Base-by-base conservation (phyloP, 345 rosid species). In the Ailanthus altissimus region DNA sequence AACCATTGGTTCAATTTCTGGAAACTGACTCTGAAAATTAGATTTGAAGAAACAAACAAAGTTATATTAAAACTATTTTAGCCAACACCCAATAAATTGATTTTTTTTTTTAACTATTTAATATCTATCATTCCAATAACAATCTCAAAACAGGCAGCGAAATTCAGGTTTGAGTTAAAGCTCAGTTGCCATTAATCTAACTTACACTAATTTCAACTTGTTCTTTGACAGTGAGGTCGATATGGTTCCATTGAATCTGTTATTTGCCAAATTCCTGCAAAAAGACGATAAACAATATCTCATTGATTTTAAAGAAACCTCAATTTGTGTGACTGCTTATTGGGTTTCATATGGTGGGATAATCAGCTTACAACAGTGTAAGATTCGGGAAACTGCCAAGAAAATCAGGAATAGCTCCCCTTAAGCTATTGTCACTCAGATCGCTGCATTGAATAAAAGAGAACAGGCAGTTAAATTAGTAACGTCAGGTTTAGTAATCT, bases 391-490 rank as follows among this genome's bases (percentile, higher is more conserved):
- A 64, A 40, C 23, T 26, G 11, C 83, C 76, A 25, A 82, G 82
- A 77, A 82, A 79, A 61, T 77, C 32, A 0, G 79, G 82, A 68
- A 85, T 82, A 21, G 32, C 20, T 58, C 81, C 82, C 0, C 11
- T 43, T 58, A 85, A 70, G 67, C 75, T 70, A 32, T 72, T 85
- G n/a, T 72, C 49, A 1, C 76, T 74, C 72, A 75, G 54, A 14
- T 80, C 67, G n/a, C 85, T 78, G 82, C 46, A 64, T 25, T 56
- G 21, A 25, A 20, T 25, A 32, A 8, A 51, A 23, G 0, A 10
- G 13, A 16, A 38, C 50, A 26, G 0, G 45, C 0, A 11, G 36
- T 5, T 25, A 1, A 6, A 36, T 25, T n/a, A n/a, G n/a, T n/a
- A n/a, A n/a, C n/a, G n/a, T n/a, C n/a, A n/a, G n/a, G n/a, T n/a